Base-by-base conservation (phyloP, 129 eudicot genomes). In the Helianthus tuberosus region DNA sequence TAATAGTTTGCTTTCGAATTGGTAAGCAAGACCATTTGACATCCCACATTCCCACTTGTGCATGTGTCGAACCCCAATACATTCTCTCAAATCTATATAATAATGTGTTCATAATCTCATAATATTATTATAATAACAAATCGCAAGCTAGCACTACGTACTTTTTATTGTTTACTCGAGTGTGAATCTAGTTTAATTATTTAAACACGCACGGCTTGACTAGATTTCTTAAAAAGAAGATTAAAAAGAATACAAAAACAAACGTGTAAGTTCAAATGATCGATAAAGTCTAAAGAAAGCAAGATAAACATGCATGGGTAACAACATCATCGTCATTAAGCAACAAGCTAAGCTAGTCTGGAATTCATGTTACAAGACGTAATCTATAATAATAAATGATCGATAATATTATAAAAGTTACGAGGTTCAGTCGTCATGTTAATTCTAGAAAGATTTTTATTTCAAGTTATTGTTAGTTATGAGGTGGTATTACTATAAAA, bases 271-370 rank as follows among this genome's bases (percentile, higher is more conserved):
- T 64, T 77, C 44, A 59, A 38, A 14, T 55, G 59, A 54, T 54
- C 60, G 35, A 13, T 51, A 8, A n/a, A 50, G 46, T 50, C n/a
- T 32, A 0, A n/a, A 51, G 7, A 32, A 69, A 71, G 76, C 54
- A 71, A 41, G 76, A 71, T 71, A 71, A 71, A 71, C 76, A 57
- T 71, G 55, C 76, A 71, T 71, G 55, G 65, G 8, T 25, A 20
- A 11, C 13, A 20, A 20, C 23, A 55, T 57, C 53, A 25, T 13
- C 41, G 57, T 57, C 44, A 71, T 39, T 20, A 53, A 53, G 75
- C 75, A 70, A 70, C 63, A 57, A 57, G 6, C 35, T 57, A 57
- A 57, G 6, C 35, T 57, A 23, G 63, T 17, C 13, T 57, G 13
- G 35, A 20, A 57, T 57, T 15, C 43, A 52, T 17, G 66, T 53